Conservation (phyloP, 306 rosid species). For the Spatholobus suberectus region DNA sequence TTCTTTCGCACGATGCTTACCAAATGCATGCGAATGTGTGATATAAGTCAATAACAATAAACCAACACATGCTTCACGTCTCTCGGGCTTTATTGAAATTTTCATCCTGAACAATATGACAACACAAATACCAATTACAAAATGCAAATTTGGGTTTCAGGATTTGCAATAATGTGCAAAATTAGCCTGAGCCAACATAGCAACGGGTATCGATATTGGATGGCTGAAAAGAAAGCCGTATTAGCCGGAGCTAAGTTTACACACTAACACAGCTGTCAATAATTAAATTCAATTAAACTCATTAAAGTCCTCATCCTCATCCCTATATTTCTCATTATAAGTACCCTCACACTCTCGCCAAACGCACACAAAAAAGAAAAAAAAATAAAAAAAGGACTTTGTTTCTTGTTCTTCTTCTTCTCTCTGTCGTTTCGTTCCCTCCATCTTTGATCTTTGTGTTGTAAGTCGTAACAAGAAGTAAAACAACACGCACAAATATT, state of each 20-base stretch:
- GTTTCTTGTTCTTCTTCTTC: constrained; percentile 14
- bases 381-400: neutral
- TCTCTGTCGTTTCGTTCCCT: constrained; percentile 64
- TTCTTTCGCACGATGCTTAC: no score
- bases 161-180: neutral
- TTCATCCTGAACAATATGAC: neutral
- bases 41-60: neutral
- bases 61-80: neutral
- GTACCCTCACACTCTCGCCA: constrained; percentile 28
- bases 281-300: neutral
- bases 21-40: no score
- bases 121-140: neutral
- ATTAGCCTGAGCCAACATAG: neutral
- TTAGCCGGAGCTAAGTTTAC: constrained; percentile 54
- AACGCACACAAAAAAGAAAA: neutral
- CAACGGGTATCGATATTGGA: constrained; percentile 24
- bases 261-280: constrained; percentile 41
- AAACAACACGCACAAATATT: neutral
- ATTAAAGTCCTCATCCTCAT: constrained; percentile 22
- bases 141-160: neutral
- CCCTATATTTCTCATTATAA: constrained; percentile 46
- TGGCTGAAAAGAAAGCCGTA: constrained; percentile 55
- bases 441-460: constrained; percentile 34
- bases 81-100: no score
- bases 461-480: constrained; percentile 37